phyloP scores from a whole-genome alignment of 2,329 filamentous ascomycete genomes.

The Penicillium sp. region DNA sequence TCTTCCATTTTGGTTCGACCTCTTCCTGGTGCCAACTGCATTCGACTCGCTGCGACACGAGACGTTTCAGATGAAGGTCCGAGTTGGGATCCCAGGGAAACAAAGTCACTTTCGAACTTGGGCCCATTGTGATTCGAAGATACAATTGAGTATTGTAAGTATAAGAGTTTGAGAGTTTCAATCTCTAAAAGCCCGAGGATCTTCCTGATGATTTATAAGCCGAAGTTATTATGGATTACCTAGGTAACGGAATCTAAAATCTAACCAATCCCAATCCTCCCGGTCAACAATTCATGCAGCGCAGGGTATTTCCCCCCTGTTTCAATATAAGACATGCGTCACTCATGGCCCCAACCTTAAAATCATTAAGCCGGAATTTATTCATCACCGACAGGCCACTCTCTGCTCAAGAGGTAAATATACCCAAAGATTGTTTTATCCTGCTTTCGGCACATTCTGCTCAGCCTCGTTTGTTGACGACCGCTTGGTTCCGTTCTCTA shows the following conservation, averaged over 20 bases:
- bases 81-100: constrained; percentile 18
- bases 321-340: not conserved
- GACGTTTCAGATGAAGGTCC: constrained; percentile 6
- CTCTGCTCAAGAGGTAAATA: not conserved
- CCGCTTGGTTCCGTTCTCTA: not conserved
- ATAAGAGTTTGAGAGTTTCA: not conserved
- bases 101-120: constrained; percentile 4
- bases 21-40: constrained; percentile 17
- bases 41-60: constrained; percentile 15
- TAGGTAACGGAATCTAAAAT: not conserved
- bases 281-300: not conserved
- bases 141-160: not conserved
- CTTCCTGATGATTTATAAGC: not conserved
- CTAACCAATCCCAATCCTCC: not conserved
- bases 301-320: not conserved
- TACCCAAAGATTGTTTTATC: not conserved
- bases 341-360: not conserved
- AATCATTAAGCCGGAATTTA: no score
- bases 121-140: constrained; percentile 2
- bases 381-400: not conserved
- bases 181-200: not conserved
- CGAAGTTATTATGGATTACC: not conserved
- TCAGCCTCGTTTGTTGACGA: not conserved
- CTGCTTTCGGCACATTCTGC: not conserved
- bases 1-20: constrained; percentile 13